A percentile compares a stretch with the other conserved stretches of the same genome.
phyloP scores from a whole-genome alignment of 179 eudicot species.

The Sideroxylon spinosum region DNA sequence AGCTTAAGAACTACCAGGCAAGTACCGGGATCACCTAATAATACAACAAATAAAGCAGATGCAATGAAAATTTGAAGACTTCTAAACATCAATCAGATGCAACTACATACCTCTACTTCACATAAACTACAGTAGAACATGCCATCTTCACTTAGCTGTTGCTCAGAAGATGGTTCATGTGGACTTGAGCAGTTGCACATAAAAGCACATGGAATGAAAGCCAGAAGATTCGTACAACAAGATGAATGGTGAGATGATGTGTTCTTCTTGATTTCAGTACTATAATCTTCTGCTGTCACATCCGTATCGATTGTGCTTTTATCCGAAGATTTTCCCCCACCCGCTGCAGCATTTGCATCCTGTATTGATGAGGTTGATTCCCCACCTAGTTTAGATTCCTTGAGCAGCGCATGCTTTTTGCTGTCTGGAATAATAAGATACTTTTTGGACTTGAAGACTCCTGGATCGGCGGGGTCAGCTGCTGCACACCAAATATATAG shows the following conservation, averaged over 20 bases:
- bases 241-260: constrained; percentile 32
- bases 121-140: constrained; percentile 99
- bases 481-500: constrained; percentile 98
- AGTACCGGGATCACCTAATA: not conserved
- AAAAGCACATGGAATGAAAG: constrained; percentile 46
- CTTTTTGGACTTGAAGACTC: constrained; percentile 94
- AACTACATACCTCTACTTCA: constrained; percentile 84
- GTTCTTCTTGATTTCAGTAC: constrained; percentile 34
- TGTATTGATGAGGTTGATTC: constrained; percentile 54
- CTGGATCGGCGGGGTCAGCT: constrained; percentile 93
- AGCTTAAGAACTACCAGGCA: not conserved
- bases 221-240: constrained; percentile 42
- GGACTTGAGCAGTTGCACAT: constrained; percentile 49
- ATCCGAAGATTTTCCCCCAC: constrained; percentile 38
- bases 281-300: constrained; percentile 33
- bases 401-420: constrained; percentile 31
- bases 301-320: constrained; percentile 33
- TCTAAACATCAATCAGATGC: not conserved
- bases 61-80: not conserved
- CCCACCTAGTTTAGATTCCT: constrained; percentile 49
- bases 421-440: constrained; percentile 50
- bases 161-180: constrained; percentile 60
- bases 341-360: constrained; percentile 38
- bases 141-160: constrained; percentile 85
- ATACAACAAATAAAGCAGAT: not conserved